A percentile compares a stretch with the other conserved stretches of the same genome.
These are phyloP conservation scores for Sporothrix sp. DNA, from an alignment of 2,329 filamentous ascomycete genomes.

Conservation along the genomic window DNA sequence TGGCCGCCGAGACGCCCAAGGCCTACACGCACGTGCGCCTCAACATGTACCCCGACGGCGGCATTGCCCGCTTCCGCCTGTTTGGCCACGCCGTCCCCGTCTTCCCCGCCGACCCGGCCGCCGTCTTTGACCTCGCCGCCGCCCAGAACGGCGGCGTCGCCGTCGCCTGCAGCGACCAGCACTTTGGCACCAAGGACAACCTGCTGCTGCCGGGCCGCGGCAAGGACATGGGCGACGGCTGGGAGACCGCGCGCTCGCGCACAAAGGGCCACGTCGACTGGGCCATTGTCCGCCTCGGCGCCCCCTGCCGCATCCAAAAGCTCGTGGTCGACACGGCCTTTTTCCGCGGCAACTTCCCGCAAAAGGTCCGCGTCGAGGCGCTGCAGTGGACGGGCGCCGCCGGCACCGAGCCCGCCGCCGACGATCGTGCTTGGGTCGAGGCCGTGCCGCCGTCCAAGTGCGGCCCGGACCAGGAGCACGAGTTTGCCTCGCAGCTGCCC, in stretches of 20 bases:
- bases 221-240: conserved; percentile 80
- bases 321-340: conserved; percentile 72
- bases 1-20: conserved; percentile 49
- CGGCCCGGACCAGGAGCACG: conserved; percentile 63
- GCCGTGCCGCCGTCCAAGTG: conserved; percentile 58
- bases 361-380: conserved; percentile 59
- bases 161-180: conserved; percentile 68
- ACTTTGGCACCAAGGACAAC: conserved; percentile 59
- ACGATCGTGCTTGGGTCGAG: conserved; percentile 54
- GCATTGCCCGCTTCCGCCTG: conserved; percentile 70
- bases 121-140: conserved; percentile 65
- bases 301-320: conserved; percentile 52
- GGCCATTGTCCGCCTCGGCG: conserved; percentile 66
- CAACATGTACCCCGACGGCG: conserved; percentile 79
- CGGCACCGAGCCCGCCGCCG: conserved; percentile 48
- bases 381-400: conserved; percentile 42
- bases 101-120: conserved; percentile 55
- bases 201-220: conserved; percentile 36
- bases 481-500: conserved; percentile 43
- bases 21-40: conserved; percentile 70
- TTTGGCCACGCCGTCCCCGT: conserved; percentile 69
- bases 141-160: conserved; percentile 72
- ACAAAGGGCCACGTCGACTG: conserved; percentile 67
- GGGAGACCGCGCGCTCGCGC: conserved; percentile 72
- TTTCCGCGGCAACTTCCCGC: conserved; percentile 76